These are phyloP conservation scores for Adansonia madagascariensis DNA, from an alignment of 441 rosid genomes.

Conservation along the genomic window DNA sequence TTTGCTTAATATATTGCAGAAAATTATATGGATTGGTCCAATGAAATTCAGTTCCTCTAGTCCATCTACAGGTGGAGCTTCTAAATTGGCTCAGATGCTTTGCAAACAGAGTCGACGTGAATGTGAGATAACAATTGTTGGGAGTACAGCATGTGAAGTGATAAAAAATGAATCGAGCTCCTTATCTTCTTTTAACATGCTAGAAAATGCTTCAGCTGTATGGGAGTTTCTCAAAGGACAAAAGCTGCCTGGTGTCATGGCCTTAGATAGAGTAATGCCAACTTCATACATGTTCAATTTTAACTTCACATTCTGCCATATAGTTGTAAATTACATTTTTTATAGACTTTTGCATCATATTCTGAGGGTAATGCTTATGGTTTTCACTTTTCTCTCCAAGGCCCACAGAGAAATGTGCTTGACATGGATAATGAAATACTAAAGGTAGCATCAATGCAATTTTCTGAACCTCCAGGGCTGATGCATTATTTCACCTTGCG, in stretches of 20 bases:
- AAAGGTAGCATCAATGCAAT: constrained; percentile 12
- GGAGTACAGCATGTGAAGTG: constrained; percentile 49
- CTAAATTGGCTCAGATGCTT: constrained; percentile 50
- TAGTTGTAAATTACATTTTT: not conserved
- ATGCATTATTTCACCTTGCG: constrained; percentile 8
- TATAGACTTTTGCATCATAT: constrained; percentile 3
- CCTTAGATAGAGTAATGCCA: constrained; percentile 64
- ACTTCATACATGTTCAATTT: constrained; percentile 4
- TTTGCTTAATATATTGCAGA: constrained; percentile 43
- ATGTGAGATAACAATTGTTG: constrained; percentile 56
- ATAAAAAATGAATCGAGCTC: constrained; percentile 39
- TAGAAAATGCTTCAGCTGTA: constrained; percentile 57
- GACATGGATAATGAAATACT: constrained; percentile 10
- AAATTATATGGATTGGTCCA: constrained; percentile 68
- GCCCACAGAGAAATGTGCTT: not conserved
- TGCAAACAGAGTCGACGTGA: constrained; percentile 38
- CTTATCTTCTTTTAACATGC: constrained; percentile 32
- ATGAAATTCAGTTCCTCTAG: constrained; percentile 47
- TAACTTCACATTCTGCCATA: not conserved
- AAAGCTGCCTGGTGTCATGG: constrained; percentile 65
- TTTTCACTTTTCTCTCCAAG: not conserved
- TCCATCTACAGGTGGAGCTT: constrained; percentile 41
- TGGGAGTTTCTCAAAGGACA: constrained; percentile 75
- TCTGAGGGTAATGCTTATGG: constrained; percentile 4
- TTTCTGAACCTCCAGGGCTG: not conserved